Conservation (phyloP, 148 eudicot species). For the Spergularia bocconei region DNA sequence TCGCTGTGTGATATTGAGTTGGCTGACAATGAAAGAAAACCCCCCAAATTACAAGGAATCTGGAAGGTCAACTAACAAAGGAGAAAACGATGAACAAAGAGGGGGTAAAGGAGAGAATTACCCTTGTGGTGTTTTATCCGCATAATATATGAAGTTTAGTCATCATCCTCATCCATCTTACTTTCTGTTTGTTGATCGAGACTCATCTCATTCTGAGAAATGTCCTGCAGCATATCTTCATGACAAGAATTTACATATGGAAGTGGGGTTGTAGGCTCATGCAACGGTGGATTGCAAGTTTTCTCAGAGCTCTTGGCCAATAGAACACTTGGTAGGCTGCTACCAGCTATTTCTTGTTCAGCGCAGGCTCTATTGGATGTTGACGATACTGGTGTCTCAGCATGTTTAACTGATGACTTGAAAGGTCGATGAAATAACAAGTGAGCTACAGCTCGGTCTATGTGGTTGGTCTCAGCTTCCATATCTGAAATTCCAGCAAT, state of each 20-base stretch:
- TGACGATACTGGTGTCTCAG: conserved; percentile 52
- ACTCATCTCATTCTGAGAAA: conserved; percentile 23
- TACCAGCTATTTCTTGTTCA: conserved; percentile 27
- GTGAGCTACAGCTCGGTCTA: conserved; percentile 79
- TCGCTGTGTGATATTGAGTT: conserved; percentile 27
- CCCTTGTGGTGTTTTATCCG: conserved; percentile 32
- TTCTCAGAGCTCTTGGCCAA: conserved; percentile 30
- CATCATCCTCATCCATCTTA: conserved; percentile 25
- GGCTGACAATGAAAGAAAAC: conserved; percentile 49
- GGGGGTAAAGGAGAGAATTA: conserved; percentile 45
- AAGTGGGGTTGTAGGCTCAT: conserved; percentile 28
- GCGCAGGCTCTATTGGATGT: conserved; percentile 30
- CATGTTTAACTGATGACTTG: conserved; percentile 41
- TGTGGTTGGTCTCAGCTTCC: conserved; percentile 68
- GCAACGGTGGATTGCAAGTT: conserved; percentile 23
- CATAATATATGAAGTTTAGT: conserved; percentile 20
- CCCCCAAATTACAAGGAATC: conserved; percentile 41
- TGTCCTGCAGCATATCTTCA: conserved; percentile 25
- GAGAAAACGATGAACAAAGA: conserved; percentile 11
- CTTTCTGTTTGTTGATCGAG: conserved; percentile 24
- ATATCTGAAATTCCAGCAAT: conserved; percentile 31
- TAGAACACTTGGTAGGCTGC: conserved; percentile 28
- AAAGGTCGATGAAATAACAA: conserved; percentile 67
- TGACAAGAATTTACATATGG: conserved; percentile 25
- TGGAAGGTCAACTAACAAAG: conserved; percentile 20